Percentiles rank a stretch among this genome's conserved stretches.
phyloP scores from a whole-genome alignment of 306 rosid genomes.

The Elaeagnus macrophylla region DNA sequence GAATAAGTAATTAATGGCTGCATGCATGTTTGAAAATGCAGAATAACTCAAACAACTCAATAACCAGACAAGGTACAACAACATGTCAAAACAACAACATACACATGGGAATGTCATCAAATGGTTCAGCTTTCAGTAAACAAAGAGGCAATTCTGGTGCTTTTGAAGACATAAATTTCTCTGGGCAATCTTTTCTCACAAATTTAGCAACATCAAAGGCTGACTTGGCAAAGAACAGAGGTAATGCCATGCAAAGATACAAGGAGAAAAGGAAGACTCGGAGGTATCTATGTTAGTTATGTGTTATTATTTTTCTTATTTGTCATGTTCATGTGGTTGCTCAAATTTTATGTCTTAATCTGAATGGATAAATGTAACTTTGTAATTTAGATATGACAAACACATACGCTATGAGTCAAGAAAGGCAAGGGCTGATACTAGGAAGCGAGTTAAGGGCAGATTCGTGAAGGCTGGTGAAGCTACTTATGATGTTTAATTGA shows the following conservation, averaged over 20 bases:
- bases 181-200: constrained; percentile 28
- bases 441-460: constrained; percentile 62
- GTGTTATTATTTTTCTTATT: not conserved
- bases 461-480: constrained; percentile 52
- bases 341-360: not conserved
- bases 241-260: constrained; percentile 68
- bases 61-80: constrained; percentile 39
- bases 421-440: constrained; percentile 66
- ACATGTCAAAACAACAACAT: constrained; percentile 50
- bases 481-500: constrained; percentile 8
- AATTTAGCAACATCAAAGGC: constrained; percentile 28
- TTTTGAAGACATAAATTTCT: constrained; percentile 18
- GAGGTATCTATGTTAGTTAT: constrained; percentile 26
- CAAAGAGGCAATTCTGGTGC: constrained; percentile 11
- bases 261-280: constrained; percentile 65
- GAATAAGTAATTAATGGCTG: not conserved
- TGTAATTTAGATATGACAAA: constrained; percentile 44
- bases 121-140: constrained; percentile 21
- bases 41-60: constrained; percentile 27
- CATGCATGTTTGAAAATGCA: constrained; percentile 19
- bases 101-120: constrained; percentile 24
- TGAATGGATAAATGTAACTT: not conserved
- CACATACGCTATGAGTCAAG: constrained; percentile 63
- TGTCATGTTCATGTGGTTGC: not conserved
- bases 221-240: constrained; percentile 49